Percentiles rank a stretch among this genome's conserved stretches.
These are phyloP conservation scores for Diaporthe sp. DNA, from an alignment of 2,329 filamentous ascomycete species.

Conservation along the genomic window DNA sequence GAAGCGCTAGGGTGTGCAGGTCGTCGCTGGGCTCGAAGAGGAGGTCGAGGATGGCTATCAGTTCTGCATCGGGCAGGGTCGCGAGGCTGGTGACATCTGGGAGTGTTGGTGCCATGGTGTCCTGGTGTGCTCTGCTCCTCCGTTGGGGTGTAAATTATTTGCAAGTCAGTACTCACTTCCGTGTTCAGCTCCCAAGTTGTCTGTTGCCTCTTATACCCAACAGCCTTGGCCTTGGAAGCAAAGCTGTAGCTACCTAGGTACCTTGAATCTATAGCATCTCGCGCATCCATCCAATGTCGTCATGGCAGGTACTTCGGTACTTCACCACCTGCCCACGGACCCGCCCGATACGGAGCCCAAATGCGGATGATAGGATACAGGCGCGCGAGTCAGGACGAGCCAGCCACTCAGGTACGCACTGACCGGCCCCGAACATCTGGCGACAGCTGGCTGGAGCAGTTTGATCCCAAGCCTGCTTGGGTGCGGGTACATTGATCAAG, in stretches of 20 bases:
- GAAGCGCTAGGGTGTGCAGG: constrained; percentile 80
- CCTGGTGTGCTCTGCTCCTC: background rate
- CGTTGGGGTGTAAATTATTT: background rate
- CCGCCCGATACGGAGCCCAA: background rate
- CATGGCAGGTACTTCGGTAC: background rate
- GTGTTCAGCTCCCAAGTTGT: background rate
- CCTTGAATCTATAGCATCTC: background rate
- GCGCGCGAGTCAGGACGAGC: background rate
- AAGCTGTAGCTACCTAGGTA: background rate
- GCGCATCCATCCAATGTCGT: constrained; percentile 5
- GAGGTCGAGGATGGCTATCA: constrained; percentile 76
- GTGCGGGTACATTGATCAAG: background rate
- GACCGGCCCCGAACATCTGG: background rate
- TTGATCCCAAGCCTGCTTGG: no score
- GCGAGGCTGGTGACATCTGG: constrained; percentile 71
- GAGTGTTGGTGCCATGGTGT: constrained; percentile 54
- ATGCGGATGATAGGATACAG: background rate
- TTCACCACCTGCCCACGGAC: background rate
- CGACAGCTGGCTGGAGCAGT: background rate
- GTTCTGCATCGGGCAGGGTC: constrained; percentile 66
- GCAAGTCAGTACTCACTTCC: background rate
- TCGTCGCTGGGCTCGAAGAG: constrained; percentile 87
- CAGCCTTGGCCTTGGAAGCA: background rate
- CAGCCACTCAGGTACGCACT: background rate
- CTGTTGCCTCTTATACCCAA: background rate